A percentile compares a stretch with the other conserved stretches of the same genome.
Evolutionary conservation across 805 yeast genomes (phyloP).

Genomic region (Candida schatavii): DNA sequence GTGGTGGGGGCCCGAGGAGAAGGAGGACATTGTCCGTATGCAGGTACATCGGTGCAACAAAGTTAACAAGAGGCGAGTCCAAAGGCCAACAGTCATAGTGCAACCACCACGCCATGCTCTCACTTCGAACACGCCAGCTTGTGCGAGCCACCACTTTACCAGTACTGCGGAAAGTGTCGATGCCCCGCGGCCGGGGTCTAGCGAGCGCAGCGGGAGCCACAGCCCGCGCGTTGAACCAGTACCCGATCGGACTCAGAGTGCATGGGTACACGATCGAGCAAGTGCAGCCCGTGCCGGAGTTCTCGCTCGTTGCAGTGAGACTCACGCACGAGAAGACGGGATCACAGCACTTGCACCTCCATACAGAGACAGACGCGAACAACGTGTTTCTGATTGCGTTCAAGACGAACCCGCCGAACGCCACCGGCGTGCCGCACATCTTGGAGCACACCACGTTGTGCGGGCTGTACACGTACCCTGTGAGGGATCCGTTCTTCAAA

Average conservation of each 20-base stretch:
- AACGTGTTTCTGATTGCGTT: conserved; percentile 88
- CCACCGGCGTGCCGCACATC: conserved; percentile 96
- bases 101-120: too few relatives aligned
- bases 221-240: conserved; percentile 27
- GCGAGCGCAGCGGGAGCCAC: too few relatives aligned
- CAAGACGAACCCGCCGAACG: conserved; percentile 91
- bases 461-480: conserved; percentile 89
- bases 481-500: conserved; percentile 95
- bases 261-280: conserved; percentile 69
- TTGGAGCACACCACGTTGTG: conserved; percentile 94
- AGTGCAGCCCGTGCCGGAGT: conserved; percentile 73
- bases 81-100: too few relatives aligned
- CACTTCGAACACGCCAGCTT: too few relatives aligned
- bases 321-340: conserved; percentile 68
- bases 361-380: conserved; percentile 71
- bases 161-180: too few relatives aligned
- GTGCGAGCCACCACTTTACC: too few relatives aligned
- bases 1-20: too few relatives aligned
- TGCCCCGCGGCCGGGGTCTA: too few relatives aligned
- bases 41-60: too few relatives aligned
- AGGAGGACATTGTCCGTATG: too few relatives aligned
- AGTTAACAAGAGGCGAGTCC: too few relatives aligned
- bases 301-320: conserved; percentile 75
- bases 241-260: conserved; percentile 59
- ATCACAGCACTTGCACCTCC: conserved; percentile 81